Percentiles rank a stretch among this genome's conserved stretches.
Conservation (phyloP, 768 basidiomycete genomes). For the Leccinum subgranulosum region DNA sequence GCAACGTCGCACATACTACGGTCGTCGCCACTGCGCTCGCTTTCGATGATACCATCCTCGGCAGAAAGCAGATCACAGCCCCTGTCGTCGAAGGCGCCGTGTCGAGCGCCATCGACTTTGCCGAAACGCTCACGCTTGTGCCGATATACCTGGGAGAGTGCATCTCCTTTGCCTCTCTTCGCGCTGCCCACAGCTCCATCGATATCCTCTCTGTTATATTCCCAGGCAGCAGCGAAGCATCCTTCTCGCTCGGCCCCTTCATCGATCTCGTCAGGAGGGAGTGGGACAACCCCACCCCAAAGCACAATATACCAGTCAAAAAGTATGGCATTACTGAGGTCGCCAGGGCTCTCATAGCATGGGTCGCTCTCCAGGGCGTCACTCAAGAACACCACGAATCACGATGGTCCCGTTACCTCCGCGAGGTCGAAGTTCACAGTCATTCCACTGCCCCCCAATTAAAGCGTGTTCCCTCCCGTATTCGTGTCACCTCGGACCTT, state of each 20-base stretch:
- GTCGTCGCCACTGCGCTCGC: conserved; percentile 56
- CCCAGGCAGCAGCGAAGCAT: conserved; percentile 73
- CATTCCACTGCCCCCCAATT: conserved; percentile 31
- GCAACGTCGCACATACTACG: conserved; percentile 56
- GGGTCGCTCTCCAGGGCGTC: conserved; percentile 78
- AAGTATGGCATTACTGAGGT: conserved; percentile 64
- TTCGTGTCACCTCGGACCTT: conserved; percentile 71
- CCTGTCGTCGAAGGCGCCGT: conserved; percentile 58
- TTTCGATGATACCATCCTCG: conserved; percentile 67
- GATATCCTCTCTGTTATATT: conserved; percentile 71
- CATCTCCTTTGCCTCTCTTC: conserved; percentile 69
- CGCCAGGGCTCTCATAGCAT: conserved; percentile 68
- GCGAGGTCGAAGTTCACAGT: conserved; percentile 63
- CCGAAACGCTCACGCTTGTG: conserved; percentile 69
- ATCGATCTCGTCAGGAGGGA: conserved; percentile 77
- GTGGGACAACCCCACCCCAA: conserved; percentile 56
- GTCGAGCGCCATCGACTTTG: conserved; percentile 56
- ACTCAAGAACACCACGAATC: conserved; percentile 80
- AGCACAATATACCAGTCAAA: conserved; percentile 53
- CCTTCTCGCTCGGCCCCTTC: conserved; percentile 78
- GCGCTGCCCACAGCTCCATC: conserved; percentile 72
- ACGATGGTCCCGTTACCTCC: conserved; percentile 61
- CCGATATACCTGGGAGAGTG: conserved; percentile 76
- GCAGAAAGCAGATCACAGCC: conserved; percentile 55
- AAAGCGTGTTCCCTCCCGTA: conserved; percentile 44